Evolutionary conservation across 257 asterid genomes (phyloP), one percentile per base, ranked within the genome.

Genomic region (Verbena officinalis): DNA sequence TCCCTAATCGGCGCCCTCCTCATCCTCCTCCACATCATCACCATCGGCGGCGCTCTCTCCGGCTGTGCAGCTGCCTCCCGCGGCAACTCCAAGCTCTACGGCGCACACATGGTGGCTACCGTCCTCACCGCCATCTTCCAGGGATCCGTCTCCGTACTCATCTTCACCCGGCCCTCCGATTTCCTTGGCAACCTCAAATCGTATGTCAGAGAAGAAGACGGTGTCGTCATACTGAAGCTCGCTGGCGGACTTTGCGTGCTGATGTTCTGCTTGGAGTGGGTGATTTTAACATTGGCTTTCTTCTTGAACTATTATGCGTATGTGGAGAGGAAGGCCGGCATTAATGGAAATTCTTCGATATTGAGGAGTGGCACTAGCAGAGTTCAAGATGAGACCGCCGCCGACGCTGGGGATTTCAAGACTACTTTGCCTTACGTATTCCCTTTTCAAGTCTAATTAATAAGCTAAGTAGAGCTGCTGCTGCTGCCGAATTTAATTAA

Each of bases 71-170:
- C 97, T 9, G 90, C 89, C 16, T 82, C 86, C n/a, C 78, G 80
- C 19, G 80, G 89, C 56, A 34, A 74, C 14, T 54, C 83, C 0
- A 85, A 77, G 49, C 70, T 84, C 83, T 91, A 91, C 67, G 95
- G 92, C 14, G 87, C 92, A 2, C 98, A 89, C 83, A 91, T 86
- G 96, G 86, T 83, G 30, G 85, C 92, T 19, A 86, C 96, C 0
- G 96, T 89, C 9, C 81, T 89, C 11, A 89, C 96, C 0, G 96
- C 98, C 44, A 86, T 91, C 50, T 89, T 91, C 56, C 98, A 91
- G 67, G 98, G 98, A 14, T 84, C 96, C 12, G 86, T 89, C 11
- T 85, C 96, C 0, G 86, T 89, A 30, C 89, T 91, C 33, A 89
- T 91, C 15, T 91, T 84, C 77, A 86, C 96, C 1, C 73, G 87